Conservation (phyloP, 257 asterid species). For the Gynochthodes officinalis region DNA sequence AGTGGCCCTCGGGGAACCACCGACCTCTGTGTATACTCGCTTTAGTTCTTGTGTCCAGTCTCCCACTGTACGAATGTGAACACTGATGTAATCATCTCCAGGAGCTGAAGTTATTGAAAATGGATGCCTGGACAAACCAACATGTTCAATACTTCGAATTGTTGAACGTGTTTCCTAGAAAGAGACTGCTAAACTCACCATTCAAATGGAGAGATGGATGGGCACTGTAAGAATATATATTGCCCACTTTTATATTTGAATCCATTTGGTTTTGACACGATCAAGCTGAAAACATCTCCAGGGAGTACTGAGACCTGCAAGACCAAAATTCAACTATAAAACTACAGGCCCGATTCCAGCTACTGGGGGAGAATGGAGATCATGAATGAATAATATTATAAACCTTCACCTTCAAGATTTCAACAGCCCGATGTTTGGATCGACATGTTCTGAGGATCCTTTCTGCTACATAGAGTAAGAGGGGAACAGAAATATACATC, state of each 20-base stretch:
- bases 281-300: conserved; percentile 87
- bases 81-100: conserved; percentile 75
- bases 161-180: not conserved
- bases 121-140: conserved; percentile 69
- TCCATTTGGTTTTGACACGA: conserved; percentile 79
- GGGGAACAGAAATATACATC: conserved; percentile 82
- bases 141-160: not conserved
- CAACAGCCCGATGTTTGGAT: conserved; percentile 74
- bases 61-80: conserved; percentile 85
- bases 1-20: conserved; percentile 45
- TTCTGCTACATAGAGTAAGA: conserved; percentile 71
- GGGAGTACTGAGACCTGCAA: conserved; percentile 87
- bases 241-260: conserved; percentile 90
- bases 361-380: too few relatives aligned
- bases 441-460: conserved; percentile 74
- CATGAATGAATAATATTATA: too few relatives aligned
- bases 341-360: not conserved
- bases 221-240: conserved; percentile 77
- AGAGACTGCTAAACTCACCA: conserved; percentile 41
- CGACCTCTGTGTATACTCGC: conserved; percentile 60
- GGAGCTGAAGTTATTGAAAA: conserved; percentile 98
- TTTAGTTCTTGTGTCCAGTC: conserved; percentile 58
- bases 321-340: conserved; percentile 8
- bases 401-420: conserved; percentile 65
- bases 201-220: conserved; percentile 78